A percentile compares a stretch with the other conserved stretches of the same genome.
Conservation (phyloP, 2,329 filamentous ascomycete species). For the Immersiporthe knoxdaviesiana region DNA sequence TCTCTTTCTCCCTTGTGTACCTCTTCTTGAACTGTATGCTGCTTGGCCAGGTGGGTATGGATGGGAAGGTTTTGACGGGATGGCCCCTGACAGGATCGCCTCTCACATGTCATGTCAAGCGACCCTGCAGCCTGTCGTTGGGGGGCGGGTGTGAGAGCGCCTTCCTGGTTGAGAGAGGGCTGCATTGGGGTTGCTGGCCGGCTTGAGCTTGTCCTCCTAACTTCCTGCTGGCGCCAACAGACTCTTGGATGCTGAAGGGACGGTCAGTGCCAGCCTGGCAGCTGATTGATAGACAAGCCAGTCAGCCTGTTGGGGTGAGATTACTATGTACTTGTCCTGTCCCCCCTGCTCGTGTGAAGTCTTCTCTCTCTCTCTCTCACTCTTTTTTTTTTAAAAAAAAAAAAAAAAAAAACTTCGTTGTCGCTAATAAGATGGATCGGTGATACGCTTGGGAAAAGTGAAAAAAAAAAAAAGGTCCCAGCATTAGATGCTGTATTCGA, state of each 20-base stretch:
- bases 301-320: not conserved
- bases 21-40: not conserved
- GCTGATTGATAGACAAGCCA: not conserved
- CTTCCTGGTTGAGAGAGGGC: not conserved
- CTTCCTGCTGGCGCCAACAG: not conserved
- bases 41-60: not conserved
- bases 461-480: too few relatives aligned
- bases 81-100: not conserved
- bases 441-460: not conserved
- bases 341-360: not conserved
- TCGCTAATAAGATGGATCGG: not conserved
- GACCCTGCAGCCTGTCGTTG: not conserved
- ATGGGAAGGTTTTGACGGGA: too few relatives aligned
- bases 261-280: not conserved
- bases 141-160: not conserved
- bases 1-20: too few relatives aligned
- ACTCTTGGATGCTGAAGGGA: not conserved
- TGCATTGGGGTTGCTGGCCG: not conserved
- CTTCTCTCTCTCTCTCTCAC: too few relatives aligned
- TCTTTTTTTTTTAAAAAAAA: too few relatives aligned
- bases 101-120: slow-evolving; percentile 11
- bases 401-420: too few relatives aligned
- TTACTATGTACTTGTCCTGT: not conserved
- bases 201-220: not conserved
- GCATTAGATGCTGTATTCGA: not conserved